A percentile compares a stretch with the other conserved stretches of the same genome.
These are phyloP conservation scores for Gynochthodes officinalis DNA, from an alignment of 257 asterid species.

Conservation along the genomic window DNA sequence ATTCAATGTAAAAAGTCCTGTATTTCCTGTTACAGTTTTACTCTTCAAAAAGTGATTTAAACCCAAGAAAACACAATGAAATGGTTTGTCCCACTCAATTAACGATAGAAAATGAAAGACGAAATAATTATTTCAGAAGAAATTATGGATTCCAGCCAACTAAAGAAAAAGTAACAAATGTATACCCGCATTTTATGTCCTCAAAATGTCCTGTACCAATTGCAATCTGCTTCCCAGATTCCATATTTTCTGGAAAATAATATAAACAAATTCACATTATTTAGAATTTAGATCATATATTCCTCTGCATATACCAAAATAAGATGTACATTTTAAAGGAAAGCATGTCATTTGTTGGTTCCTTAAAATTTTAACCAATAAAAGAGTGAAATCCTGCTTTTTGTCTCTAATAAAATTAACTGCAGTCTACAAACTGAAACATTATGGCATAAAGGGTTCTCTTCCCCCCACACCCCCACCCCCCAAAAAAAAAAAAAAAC, in stretches of 20 bases:
- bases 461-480: too few relatives aligned
- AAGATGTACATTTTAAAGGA: neutral
- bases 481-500: too few relatives aligned
- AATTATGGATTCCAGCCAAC: neutral
- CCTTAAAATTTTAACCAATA: neutral
- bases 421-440: neutral
- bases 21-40: neutral
- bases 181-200: conserved; percentile 72
- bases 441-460: too few relatives aligned
- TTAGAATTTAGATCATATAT: neutral
- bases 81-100: neutral
- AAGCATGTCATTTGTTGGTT: neutral
- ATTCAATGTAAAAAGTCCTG: neutral
- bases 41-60: neutral
- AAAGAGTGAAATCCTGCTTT: neutral
- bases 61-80: neutral
- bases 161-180: neutral
- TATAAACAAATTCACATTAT: conserved; percentile 3
- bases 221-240: conserved; percentile 55
- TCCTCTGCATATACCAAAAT: neutral
- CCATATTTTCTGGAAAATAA: conserved; percentile 44
- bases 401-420: neutral
- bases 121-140: neutral
- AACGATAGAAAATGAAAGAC: neutral
- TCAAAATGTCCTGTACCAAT: conserved; percentile 74